These are phyloP conservation scores for Ustilago bromivora DNA, from an alignment of 1,284 basidiomycete species.

Conservation along the genomic window DNA sequence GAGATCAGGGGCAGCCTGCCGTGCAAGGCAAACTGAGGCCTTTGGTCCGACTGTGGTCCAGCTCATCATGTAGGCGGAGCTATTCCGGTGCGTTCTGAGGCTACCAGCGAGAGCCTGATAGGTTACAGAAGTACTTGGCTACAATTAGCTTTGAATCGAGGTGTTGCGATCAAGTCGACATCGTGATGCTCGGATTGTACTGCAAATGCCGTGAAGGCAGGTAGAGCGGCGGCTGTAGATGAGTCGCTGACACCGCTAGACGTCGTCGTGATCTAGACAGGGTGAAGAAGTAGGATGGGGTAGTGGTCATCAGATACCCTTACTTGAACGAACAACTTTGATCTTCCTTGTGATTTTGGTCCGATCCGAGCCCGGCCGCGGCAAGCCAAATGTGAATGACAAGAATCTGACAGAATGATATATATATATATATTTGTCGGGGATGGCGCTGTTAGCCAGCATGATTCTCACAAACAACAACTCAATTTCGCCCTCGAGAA, in stretches of 20 bases:
- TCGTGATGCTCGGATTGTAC: not conserved
- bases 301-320: not conserved
- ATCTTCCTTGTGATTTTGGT: slow-evolving; percentile 16
- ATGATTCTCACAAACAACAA: not conserved
- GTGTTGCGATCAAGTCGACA: not conserved
- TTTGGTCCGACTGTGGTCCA: slow-evolving; percentile 16
- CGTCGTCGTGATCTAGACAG: not conserved
- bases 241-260: not conserved
- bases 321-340: slow-evolving; percentile 9
- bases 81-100: not conserved
- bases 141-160: not conserved
- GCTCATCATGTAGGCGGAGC: slow-evolving; percentile 18
- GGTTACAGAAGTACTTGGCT: not conserved
- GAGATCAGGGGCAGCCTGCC: slow-evolving; percentile 11
- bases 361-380: slow-evolving; percentile 21
- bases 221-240: not conserved
- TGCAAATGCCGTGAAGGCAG: not conserved
- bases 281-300: not conserved
- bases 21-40: slow-evolving; percentile 16
- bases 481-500: not conserved
- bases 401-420: too few species aligned
- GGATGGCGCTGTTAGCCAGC: not conserved
- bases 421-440: not conserved
- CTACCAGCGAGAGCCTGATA: not conserved
- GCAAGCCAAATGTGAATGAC: not conserved